Conservation (phyloP, 805 yeast genomes). For the Sugiyamaella valdiviana region DNA sequence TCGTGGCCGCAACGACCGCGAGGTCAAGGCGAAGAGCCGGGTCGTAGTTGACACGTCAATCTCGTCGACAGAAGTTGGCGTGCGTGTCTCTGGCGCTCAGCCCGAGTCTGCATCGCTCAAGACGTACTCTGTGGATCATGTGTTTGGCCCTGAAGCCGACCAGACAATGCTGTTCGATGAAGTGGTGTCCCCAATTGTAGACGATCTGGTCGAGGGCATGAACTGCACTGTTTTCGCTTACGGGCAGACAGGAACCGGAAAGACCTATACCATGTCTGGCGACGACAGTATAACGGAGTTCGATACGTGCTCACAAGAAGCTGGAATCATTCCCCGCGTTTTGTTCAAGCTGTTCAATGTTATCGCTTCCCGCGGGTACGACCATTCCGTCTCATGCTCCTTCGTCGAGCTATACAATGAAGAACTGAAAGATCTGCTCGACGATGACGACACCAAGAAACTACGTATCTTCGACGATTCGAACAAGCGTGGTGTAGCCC, state of each 20-base stretch:
- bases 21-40: constrained; percentile 50
- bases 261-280: constrained; percentile 70
- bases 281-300: constrained; percentile 40
- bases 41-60: constrained; percentile 53
- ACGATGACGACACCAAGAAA: constrained; percentile 37
- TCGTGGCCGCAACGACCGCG: constrained; percentile 54
- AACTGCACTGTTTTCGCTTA: constrained; percentile 81
- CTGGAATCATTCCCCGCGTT: constrained; percentile 62
- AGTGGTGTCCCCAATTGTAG: constrained; percentile 57
- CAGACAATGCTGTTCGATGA: constrained; percentile 61
- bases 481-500: constrained; percentile 38
- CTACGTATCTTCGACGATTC: constrained; percentile 51
- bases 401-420: constrained; percentile 85
- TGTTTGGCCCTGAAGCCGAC: constrained; percentile 75
- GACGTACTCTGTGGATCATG: constrained; percentile 69
- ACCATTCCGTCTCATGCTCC: constrained; percentile 66
- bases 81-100: constrained; percentile 35
- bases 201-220: constrained; percentile 67
- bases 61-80: constrained; percentile 43
- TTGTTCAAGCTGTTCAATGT: constrained; percentile 48
- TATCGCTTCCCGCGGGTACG: constrained; percentile 39
- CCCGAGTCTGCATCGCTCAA: constrained; percentile 30
- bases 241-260: constrained; percentile 92
- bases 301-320: constrained; percentile 41
- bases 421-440: constrained; percentile 66